Conservation (phyloP, 2,329 filamentous ascomycete genomes). For the Claviceps fusiformis region DNA sequence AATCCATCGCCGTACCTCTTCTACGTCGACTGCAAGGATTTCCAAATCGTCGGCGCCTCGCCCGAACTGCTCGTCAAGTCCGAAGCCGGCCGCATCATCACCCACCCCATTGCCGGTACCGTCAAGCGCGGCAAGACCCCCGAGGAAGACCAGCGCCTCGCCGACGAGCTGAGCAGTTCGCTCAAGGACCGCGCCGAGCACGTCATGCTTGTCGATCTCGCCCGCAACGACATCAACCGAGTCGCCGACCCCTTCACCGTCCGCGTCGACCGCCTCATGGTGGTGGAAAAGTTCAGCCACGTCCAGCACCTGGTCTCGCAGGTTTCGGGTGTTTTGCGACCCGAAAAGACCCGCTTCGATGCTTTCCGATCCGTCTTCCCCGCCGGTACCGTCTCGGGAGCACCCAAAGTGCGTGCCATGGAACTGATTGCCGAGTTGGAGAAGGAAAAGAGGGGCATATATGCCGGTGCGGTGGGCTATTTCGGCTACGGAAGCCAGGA, state of each 20-base stretch:
- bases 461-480: conserved; percentile 92
- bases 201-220: conserved; percentile 95
- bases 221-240: conserved; percentile 91
- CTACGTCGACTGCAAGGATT: conserved; percentile 81
- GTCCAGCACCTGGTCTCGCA: conserved; percentile 96
- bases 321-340: conserved; percentile 77
- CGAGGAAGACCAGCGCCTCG: conserved; percentile 70
- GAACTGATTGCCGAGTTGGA: conserved; percentile 92
- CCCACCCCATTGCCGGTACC: conserved; percentile 92
- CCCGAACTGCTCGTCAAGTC: conserved; percentile 91
- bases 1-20: conserved; percentile 97
- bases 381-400: conserved; percentile 87
- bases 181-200: conserved; percentile 90
- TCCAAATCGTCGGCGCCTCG: conserved; percentile 90
- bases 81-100: conserved; percentile 76
- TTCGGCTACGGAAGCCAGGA: conserved; percentile 76
- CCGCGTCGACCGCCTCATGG: conserved; percentile 86
- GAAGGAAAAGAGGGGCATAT: conserved; percentile 84
- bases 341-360: conserved; percentile 79
- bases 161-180: conserved; percentile 60
- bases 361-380: conserved; percentile 95
- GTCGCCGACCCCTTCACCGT: conserved; percentile 86
- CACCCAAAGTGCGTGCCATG: conserved; percentile 94
- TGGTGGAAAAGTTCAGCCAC: conserved; percentile 86
- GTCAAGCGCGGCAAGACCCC: conserved; percentile 72